Conservation (phyloP, 257 asterid species). For the Mitragyna speciosa region DNA sequence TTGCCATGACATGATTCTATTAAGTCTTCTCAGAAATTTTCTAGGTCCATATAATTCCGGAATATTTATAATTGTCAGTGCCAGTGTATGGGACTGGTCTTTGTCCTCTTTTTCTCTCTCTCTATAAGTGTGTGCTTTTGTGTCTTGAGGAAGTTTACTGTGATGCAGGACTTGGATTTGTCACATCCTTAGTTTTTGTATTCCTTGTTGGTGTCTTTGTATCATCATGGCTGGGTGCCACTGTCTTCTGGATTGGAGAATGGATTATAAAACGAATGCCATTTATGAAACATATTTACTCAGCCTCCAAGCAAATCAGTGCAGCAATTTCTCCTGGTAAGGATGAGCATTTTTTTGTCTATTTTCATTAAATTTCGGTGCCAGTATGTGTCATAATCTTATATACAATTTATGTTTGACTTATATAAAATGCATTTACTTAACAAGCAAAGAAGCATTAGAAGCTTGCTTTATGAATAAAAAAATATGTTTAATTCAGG, state of each 20-base stretch:
- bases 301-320: conserved; percentile 95
- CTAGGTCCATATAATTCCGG: not conserved
- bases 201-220: conserved; percentile 79
- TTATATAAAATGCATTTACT: not conserved
- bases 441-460: not conserved
- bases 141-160: conserved; percentile 18
- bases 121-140: conserved; percentile 4
- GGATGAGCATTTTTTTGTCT: not conserved
- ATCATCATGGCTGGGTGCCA: conserved; percentile 92
- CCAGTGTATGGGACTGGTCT: not conserved
- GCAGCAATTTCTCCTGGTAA: conserved; percentile 94
- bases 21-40: not conserved
- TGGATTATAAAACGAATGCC: conserved; percentile 94
- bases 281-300: conserved; percentile 69
- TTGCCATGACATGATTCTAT: not conserved
- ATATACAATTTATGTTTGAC: not conserved
- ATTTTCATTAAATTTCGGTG: not conserved
- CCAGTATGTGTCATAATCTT: not conserved
- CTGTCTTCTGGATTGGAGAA: conserved; percentile 89
- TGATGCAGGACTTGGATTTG: conserved; percentile 87
- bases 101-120: not conserved
- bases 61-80: not conserved
- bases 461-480: not conserved
- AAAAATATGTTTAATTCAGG: not conserved
- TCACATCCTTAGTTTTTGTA: conserved; percentile 75